Evolutionary conservation across 116 monocot genomes (phyloP).

Genomic region (Dioscorea cayenensis): DNA sequence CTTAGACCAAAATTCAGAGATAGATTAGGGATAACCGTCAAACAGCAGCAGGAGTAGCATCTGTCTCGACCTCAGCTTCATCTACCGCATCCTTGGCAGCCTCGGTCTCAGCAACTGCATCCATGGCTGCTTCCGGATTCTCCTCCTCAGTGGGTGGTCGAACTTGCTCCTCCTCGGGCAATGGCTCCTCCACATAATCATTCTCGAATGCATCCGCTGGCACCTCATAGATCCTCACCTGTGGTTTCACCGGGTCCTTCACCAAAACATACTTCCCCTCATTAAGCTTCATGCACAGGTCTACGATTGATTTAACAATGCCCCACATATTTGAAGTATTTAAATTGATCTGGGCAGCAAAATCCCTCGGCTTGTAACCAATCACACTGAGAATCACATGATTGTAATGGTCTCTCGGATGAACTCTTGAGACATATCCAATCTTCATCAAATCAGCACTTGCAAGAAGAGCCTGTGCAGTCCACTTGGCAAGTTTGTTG

Average conservation of each 20-base stretch:
- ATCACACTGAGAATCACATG: slow-evolving; percentile 80
- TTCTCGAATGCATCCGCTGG: slow-evolving; percentile 96
- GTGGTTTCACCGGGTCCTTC: slow-evolving; percentile 91
- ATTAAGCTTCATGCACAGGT: slow-evolving; percentile 83
- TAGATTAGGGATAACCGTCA: neutral
- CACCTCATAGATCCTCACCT: slow-evolving; percentile 95
- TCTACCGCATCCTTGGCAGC: slow-evolving; percentile 17
- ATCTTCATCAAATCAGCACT: slow-evolving; percentile 95
- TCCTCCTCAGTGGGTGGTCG: slow-evolving; percentile 60
- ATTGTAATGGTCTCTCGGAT: slow-evolving; percentile 82
- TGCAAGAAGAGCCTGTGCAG: slow-evolving; percentile 82
- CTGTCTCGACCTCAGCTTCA: slow-evolving; percentile 25
- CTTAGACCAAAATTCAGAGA: neutral
- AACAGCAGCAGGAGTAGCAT: slow-evolving; percentile 7
- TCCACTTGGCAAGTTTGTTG: slow-evolving; percentile 96
- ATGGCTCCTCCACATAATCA: slow-evolving; percentile 95
- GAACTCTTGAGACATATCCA: slow-evolving; percentile 83
- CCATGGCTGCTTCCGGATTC: slow-evolving; percentile 18
- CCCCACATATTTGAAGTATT: slow-evolving; percentile 97
- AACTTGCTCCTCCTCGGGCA: slow-evolving; percentile 97
- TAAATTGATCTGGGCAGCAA: slow-evolving; percentile 91
- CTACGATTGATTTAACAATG: slow-evolving; percentile 90
- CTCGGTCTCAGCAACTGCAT: slow-evolving; percentile 30
- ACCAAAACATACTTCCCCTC: slow-evolving; percentile 98
- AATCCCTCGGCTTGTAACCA: slow-evolving; percentile 93